Conservation (phyloP, 2,329 filamentous ascomycete genomes). For the Phaeosphaeriaceae sp. region DNA sequence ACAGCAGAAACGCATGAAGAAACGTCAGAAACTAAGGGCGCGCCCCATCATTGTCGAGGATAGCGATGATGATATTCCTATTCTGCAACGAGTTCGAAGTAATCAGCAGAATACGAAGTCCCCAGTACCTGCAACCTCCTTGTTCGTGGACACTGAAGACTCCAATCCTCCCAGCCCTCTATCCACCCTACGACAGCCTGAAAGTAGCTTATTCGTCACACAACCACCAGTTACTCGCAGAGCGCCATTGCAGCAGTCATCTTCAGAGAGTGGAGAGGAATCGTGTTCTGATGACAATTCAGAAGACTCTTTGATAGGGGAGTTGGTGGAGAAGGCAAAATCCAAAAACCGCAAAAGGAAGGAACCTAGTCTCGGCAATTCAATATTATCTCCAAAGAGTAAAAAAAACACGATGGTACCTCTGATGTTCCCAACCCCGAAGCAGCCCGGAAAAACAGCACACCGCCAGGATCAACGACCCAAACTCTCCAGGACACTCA, state of each 20-base stretch:
- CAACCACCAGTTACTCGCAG: slow-evolving; percentile 10
- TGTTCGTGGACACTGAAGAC: slow-evolving; percentile 6
- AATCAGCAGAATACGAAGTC: neutral
- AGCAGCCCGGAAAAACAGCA: neutral
- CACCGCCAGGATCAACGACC: neutral
- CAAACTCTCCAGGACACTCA: neutral
- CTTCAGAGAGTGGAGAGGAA: slow-evolving; percentile 14
- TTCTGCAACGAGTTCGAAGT: slow-evolving; percentile 3
- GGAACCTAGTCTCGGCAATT: neutral
- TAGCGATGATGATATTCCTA: slow-evolving; percentile 20
- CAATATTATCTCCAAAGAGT: slow-evolving; percentile 1
- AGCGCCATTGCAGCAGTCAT: slow-evolving; percentile 25
- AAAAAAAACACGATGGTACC: neutral
- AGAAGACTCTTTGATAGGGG: slow-evolving; percentile 13
- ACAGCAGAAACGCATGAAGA: slow-evolving; percentile 21
- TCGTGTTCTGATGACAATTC: slow-evolving; percentile 3
- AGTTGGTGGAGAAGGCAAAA: slow-evolving; percentile 6
- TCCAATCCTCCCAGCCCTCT: neutral
- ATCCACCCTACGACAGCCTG: neutral
- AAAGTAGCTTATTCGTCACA: neutral
- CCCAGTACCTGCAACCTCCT: neutral
- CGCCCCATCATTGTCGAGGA: slow-evolving; percentile 5
- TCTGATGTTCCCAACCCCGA: neutral
- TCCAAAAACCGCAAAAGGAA: neutral
- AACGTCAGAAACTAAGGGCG: slow-evolving; percentile 17